Conservation (phyloP, 345 rosid species). For the Eucalyptus erythrocorys region DNA sequence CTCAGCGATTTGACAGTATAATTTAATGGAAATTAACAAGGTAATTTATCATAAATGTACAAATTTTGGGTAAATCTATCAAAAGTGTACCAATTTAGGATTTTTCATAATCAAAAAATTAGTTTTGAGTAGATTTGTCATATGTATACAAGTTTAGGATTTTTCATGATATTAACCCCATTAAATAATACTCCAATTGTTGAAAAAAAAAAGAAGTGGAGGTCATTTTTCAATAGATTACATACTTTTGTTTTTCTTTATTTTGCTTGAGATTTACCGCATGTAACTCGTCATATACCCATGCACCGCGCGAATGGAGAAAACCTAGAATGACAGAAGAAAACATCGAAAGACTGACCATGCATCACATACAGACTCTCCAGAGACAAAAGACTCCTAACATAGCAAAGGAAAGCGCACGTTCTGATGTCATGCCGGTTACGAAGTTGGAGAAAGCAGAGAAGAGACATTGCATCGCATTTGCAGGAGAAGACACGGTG, state of each 20-base stretch:
- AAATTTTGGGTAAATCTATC: no score
- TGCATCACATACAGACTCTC: neutral
- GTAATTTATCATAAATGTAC: no score
- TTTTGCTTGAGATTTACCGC: neutral
- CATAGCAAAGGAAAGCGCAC: neutral
- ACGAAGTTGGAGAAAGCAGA: neutral
- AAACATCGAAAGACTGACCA: neutral
- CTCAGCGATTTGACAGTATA: no score
- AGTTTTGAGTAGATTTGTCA: no score
- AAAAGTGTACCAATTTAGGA: accelerated
- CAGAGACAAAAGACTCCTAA: neutral
- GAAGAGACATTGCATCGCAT: neutral
- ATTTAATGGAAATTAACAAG: no score
- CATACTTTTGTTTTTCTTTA: neutral
- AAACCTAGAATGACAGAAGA: neutral
- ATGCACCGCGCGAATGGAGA: neutral
- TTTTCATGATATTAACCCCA: no score
- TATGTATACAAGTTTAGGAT: no score
- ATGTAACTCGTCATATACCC: neutral
- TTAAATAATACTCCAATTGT: neutral
- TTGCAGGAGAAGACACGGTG: neutral
- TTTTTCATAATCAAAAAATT: no score
- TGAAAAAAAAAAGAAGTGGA: neutral
- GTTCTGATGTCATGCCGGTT: neutral
- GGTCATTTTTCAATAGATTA: neutral